Evolutionary conservation across 1,284 basidiomycete species (phyloP), one percentile per base, ranked within the genome.

Genomic region (Gomphus sp.): DNA sequence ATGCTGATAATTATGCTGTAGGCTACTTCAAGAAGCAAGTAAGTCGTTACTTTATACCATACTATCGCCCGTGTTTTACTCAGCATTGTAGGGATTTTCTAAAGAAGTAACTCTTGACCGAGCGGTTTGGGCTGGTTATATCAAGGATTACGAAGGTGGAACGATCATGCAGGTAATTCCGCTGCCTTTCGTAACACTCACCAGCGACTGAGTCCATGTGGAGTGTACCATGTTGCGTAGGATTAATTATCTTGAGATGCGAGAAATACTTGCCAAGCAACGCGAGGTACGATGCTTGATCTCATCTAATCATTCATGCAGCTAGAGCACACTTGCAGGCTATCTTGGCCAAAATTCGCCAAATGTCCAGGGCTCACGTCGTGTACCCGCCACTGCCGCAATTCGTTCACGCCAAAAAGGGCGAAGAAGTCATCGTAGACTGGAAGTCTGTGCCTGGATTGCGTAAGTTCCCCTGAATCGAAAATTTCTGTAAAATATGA

Each of bases 131-230:
- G 95, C 96, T 0, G 97, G 96, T 1, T 99, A 99, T 72, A 99
- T 99, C 84, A 99, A 99, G 72, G 97, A 99, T 71, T 99, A 99
- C 72, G 97, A 99, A 71, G 97, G 97, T 52, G 96, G 94, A n/a
- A 99, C 97, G 50, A 91, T 99, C 74, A 98, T 99, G 96, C 94
- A 97, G 72, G 74, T 72, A 58, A 41, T 68, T 63, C 8, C 8
- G 18, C 18, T 11, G 25, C 16, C 9, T 34, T 10, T 34, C 44
- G 6, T 33, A n/a, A 28, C 7, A 5, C 34, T 31, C 22, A 33
- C 25, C 2, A 41, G 49, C 43, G 36, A 49, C 25, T 28, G 36
- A 9, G 49, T 39, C 25, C 33, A 18, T 47, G 9, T n/a, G 9
- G 63, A 80, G 73, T 99, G 97, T 69, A 90, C 88, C 4, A 91